Conservation (phyloP, 805 yeast genomes). For the Spathaspora sp. region DNA sequence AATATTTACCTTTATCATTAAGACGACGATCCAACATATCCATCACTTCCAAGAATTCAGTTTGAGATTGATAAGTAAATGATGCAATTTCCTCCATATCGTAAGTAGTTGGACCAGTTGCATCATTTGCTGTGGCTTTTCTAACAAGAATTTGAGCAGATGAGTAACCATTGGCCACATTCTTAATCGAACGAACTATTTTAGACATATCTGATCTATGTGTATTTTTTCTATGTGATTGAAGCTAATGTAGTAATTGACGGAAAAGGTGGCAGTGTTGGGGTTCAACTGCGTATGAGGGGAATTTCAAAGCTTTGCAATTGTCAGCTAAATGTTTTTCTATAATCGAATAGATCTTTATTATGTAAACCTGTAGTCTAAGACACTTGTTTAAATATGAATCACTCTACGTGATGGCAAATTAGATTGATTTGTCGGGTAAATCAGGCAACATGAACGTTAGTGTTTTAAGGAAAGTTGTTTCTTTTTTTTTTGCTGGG, state of each 20-base stretch:
- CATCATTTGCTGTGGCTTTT: constrained; percentile 87
- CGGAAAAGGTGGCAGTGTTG: neutral
- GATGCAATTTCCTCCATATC: constrained; percentile 83
- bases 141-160: constrained; percentile 83
- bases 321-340: too few relatives aligned
- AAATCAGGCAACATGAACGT: neutral
- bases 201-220: constrained; percentile 57
- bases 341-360: neutral
- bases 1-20: constrained; percentile 94
- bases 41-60: constrained; percentile 84
- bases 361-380: neutral
- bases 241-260: neutral
- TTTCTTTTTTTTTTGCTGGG: neutral
- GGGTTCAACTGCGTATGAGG: too few relatives aligned
- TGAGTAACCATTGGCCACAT: constrained; percentile 86
- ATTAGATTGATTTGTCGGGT: neutral
- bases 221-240: neutral
- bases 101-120: constrained; percentile 74
- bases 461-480: neutral
- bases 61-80: constrained; percentile 61
- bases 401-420: neutral
- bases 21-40: constrained; percentile 89
- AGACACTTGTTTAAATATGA: neutral
- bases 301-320: too few relatives aligned
- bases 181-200: constrained; percentile 79